Evolutionary conservation across 2,329 filamentous ascomycete genomes (phyloP).

Genomic region (Calonectria pseudoreteaudii): DNA sequence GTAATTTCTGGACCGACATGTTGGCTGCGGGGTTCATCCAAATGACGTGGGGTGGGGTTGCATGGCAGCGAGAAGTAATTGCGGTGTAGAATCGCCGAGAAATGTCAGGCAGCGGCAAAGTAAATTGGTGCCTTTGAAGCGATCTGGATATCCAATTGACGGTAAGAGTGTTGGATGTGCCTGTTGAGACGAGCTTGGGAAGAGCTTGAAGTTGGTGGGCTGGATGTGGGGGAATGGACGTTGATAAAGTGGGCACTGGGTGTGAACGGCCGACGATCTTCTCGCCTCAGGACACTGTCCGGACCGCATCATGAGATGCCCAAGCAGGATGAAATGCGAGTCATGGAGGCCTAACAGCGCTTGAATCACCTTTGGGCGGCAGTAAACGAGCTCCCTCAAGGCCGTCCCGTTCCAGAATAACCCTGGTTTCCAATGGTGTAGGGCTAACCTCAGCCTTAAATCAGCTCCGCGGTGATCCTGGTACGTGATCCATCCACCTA

Average conservation of each 20-base stretch:
- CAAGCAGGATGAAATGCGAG: not conserved
- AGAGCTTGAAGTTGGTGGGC: not conserved
- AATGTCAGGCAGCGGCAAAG: not conserved
- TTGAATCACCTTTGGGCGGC: not conserved
- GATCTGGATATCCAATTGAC: not conserved
- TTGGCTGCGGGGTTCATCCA: slow-evolving; percentile 4
- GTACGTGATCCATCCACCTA: not conserved
- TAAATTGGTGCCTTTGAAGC: not conserved
- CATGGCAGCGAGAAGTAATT: not conserved
- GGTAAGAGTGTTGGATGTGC: not conserved
- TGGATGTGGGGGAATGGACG: not conserved
- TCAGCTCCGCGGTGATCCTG: not conserved
- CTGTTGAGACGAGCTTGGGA: not conserved
- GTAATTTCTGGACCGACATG: not conserved
- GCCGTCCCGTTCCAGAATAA: not conserved
- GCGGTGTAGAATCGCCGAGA: not conserved
- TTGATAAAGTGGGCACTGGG: not conserved
- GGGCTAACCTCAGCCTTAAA: not conserved
- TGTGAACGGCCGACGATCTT: not conserved
- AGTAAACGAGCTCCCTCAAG: too few relatives aligned
- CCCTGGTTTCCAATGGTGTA: not conserved
- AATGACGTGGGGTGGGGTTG: not conserved
- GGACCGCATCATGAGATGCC: not conserved
- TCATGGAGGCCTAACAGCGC: not conserved
- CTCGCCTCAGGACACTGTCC: not conserved